phyloP scores from a whole-genome alignment of 768 basidiomycete species.

The Rhizopogon rudus region DNA sequence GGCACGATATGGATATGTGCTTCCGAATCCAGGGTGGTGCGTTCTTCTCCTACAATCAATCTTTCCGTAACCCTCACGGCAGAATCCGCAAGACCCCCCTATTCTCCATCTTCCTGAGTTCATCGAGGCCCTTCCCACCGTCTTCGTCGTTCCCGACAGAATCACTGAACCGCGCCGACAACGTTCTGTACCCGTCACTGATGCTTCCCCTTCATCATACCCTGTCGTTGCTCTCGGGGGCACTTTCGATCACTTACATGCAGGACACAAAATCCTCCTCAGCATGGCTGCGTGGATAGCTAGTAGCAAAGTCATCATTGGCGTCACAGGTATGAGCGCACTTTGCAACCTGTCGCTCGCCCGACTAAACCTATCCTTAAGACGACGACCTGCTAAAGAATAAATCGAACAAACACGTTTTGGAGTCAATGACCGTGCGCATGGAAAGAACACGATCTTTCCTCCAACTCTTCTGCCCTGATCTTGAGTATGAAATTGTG shows the following conservation, averaged over 20 bases:
- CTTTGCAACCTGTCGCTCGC: not conserved
- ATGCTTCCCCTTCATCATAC: conserved; percentile 21
- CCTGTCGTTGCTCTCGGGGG: conserved; percentile 88
- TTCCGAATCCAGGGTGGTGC: conserved; percentile 41
- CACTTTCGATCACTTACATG: conserved; percentile 96
- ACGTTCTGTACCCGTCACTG: not conserved
- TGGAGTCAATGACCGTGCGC: conserved; percentile 59
- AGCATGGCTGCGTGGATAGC: conserved; percentile 90
- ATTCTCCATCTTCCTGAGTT: conserved; percentile 36
- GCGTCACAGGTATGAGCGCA: conserved; percentile 66
- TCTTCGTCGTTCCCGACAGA: conserved; percentile 12
- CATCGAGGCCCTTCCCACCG: conserved; percentile 32
- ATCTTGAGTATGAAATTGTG: conserved; percentile 60
- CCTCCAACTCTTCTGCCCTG: conserved; percentile 63
- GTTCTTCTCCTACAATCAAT: conserved; percentile 11
- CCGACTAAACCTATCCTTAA: conserved; percentile 24
- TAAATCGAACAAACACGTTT: conserved; percentile 64
- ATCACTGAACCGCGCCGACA: conserved; percentile 2
- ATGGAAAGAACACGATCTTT: conserved; percentile 59
- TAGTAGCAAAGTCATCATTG: conserved; percentile 76
- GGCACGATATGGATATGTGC: conserved; percentile 35
- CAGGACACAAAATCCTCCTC: conserved; percentile 95
- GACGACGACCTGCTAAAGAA: conserved; percentile 66
- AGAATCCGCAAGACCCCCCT: conserved; percentile 26
- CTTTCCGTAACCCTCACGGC: conserved; percentile 6